Evolutionary conservation across 192 early-diverging fungal species (phyloP).

Genomic region (Mortierella hygrophila): DNA sequence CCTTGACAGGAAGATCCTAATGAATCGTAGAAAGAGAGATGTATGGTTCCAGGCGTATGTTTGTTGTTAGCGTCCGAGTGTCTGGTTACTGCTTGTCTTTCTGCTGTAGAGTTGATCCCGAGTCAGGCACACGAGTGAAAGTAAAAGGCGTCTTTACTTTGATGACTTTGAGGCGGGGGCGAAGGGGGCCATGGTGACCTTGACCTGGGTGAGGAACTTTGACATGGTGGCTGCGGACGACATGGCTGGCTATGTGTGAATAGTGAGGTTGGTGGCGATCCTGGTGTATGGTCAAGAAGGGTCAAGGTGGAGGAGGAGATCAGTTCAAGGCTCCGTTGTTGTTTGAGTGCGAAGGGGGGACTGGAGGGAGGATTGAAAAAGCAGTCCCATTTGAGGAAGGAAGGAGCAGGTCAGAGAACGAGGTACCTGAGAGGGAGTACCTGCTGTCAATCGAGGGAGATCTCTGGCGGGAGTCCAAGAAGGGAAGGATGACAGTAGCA

Average conservation of each 20-base stretch:
- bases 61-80: background rate
- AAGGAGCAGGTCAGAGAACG: background rate
- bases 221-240: conserved; percentile 41
- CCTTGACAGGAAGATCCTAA: conserved; percentile 65
- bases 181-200: conserved; percentile 66
- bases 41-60: background rate
- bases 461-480: background rate
- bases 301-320: conserved; percentile 1
- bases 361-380: background rate
- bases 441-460: too few relatives aligned
- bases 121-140: background rate
- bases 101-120: background rate
- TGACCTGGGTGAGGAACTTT: conserved; percentile 63
- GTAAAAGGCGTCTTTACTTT: conserved; percentile 48
- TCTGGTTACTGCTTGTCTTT: background rate
- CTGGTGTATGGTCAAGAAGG: background rate
- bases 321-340: background rate
- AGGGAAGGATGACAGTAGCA: background rate
- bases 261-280: background rate
- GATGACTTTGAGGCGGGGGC: conserved; percentile 60
- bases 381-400: background rate
- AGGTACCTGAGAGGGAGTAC: too few relatives aligned
- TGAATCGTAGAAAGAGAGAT: background rate
- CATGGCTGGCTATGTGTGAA: conserved; percentile 13
- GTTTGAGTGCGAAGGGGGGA: background rate